Conservation (phyloP, 805 yeast species). For the Ogataea paraovalis region DNA sequence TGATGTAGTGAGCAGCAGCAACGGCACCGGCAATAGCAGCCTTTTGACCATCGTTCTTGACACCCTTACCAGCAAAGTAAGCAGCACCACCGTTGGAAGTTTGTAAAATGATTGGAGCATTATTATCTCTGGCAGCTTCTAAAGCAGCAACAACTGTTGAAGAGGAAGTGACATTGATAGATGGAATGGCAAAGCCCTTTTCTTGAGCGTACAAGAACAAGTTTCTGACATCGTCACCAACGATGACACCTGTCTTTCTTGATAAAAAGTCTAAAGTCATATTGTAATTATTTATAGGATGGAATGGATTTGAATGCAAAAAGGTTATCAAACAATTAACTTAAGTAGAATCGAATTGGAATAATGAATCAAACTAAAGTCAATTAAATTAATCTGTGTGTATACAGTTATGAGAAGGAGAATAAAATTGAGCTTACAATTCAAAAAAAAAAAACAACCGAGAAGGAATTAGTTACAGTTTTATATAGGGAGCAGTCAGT, state of each 20-base stretch:
- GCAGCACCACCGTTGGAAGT: slow-evolving; percentile 99
- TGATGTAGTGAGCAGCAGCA: slow-evolving; percentile 97
- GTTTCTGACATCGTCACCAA: slow-evolving; percentile 91
- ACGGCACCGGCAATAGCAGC: slow-evolving; percentile 93
- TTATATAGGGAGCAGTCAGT: too few relatives aligned
- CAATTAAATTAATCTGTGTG: not conserved
- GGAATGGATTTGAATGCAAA: not conserved
- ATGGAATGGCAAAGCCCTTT: slow-evolving; percentile 95
- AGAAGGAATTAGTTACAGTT: not conserved
- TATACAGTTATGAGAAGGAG: not conserved
- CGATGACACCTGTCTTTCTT: slow-evolving; percentile 96
- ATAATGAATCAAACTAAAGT: not conserved
- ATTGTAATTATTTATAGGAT: slow-evolving; percentile 1
- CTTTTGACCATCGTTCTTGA: slow-evolving; percentile 84
- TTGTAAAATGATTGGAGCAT: slow-evolving; percentile 94
- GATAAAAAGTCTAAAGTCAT: slow-evolving; percentile 60
- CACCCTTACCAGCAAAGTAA: slow-evolving; percentile 99
- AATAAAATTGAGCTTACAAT: not conserved
- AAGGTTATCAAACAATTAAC: not conserved
- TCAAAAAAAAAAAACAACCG: not conserved
- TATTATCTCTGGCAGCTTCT: slow-evolving; percentile 94
- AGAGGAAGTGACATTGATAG: slow-evolving; percentile 96
- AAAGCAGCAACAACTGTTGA: slow-evolving; percentile 96
- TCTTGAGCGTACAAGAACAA: slow-evolving; percentile 91
- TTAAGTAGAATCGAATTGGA: not conserved